Conservation (phyloP, 179 eudicot species). For the Silene vulgaris region DNA sequence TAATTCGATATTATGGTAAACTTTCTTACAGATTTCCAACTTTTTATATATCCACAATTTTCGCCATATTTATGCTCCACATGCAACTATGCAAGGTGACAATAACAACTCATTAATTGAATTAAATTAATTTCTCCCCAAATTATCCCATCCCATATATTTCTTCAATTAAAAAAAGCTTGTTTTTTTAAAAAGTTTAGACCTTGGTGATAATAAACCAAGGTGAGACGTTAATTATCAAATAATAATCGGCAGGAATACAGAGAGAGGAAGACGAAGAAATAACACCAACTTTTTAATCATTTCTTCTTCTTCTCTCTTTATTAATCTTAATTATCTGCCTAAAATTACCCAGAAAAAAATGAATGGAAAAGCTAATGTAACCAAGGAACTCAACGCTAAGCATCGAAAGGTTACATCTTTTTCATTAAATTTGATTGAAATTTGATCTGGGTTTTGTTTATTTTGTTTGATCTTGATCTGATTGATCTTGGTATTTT, state of each 20-base stretch:
- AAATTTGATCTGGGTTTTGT: conserved; percentile 22
- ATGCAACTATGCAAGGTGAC: no score
- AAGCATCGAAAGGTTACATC: conserved; percentile 39
- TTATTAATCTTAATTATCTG: conserved; percentile 3
- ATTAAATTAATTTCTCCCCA: no score
- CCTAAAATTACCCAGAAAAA: not conserved
- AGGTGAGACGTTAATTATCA: not conserved
- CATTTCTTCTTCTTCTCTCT: not conserved
- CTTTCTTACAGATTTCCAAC: no score
- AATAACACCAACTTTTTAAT: not conserved
- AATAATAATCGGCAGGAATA: conserved; percentile 2
- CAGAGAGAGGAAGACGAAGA: conserved; percentile 22
- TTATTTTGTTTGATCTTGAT: conserved; percentile 19
- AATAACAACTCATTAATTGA: no score
- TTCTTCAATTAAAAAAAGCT: not conserved
- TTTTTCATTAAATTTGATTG: not conserved
- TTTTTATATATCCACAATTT: no score
- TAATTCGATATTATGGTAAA: no score
- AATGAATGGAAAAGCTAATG: conserved; percentile 45
- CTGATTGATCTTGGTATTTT: not conserved
- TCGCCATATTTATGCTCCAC: no score
- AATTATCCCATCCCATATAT: no score
- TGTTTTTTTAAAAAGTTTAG: no score
- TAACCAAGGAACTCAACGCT: conserved; percentile 48
- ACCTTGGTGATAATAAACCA: conserved; percentile 9